Evolutionary conservation across 768 basidiomycete species (phyloP).

Genomic region (Mycena filopes): DNA sequence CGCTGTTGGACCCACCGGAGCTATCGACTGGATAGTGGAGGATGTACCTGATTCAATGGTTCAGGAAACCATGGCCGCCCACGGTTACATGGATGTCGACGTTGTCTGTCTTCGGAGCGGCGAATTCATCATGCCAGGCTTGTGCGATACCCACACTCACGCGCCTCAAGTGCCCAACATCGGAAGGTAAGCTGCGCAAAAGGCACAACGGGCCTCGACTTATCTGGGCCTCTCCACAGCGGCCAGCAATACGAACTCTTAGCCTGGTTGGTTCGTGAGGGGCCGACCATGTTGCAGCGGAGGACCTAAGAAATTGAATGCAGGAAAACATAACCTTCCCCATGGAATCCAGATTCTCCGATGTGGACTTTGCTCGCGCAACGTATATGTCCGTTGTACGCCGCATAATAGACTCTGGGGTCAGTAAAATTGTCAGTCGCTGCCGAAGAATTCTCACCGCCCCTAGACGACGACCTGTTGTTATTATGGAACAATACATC

Average conservation of each 20-base stretch:
- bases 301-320: background rate
- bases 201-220: background rate
- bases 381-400: constrained; percentile 80
- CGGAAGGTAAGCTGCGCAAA: constrained; percentile 56
- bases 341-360: constrained; percentile 79
- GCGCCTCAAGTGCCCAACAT: constrained; percentile 84
- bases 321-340: constrained; percentile 83
- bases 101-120: constrained; percentile 57
- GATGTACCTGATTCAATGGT: constrained; percentile 61
- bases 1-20: constrained; percentile 57
- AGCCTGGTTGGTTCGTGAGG: constrained; percentile 74
- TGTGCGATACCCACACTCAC: constrained; percentile 93
- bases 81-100: constrained; percentile 59
- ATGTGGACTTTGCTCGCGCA: constrained; percentile 73
- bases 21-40: constrained; percentile 78
- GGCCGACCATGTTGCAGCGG: background rate
- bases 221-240: constrained; percentile 53
- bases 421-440: constrained; percentile 51
- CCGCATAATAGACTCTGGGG: constrained; percentile 78
- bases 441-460: constrained; percentile 6
- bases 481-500: constrained; percentile 88
- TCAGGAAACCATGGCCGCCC: constrained; percentile 59
- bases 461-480: constrained; percentile 91
- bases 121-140: constrained; percentile 86
- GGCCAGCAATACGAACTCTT: constrained; percentile 90